Evolutionary conservation across 495 filamentous ascomycete species (phyloP), one percentile per base, ranked within the genome.

Genomic region (Saxophila tyrrhenica): DNA sequence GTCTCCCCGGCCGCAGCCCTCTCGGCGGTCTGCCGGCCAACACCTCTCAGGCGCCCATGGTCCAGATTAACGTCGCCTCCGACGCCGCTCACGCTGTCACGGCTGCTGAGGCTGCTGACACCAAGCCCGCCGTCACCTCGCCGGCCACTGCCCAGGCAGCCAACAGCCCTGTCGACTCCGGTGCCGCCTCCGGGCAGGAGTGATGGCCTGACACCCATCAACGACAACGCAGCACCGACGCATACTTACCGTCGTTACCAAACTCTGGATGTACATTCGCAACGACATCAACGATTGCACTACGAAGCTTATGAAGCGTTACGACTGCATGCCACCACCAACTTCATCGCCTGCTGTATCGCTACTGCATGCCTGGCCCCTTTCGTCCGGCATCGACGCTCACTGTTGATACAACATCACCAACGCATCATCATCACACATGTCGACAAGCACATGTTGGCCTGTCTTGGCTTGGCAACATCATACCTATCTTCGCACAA

Each of bases 111-210:
- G 39, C n/a, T 11, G 20, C 35, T 2, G 54, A 60, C 25, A 32
- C 38, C 23, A 60, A 60, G 57, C 21, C 50, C n/a, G 44, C 25
- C 25, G 42, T 39, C 15, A 57, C 49, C 23, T 52, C 53, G 21
- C 25, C 47, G 9, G 25, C 29, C 24, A 35, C 25, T 22, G 58
- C 21, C 49, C n/a, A 60, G 13, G 29, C 29, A 7, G 59, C 25
- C 55, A 43, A 39, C 43, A 58, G 55, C 44, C 52, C 52, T 1
- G 52, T 55, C 25, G 57, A 60, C 42, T 60, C 57, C 29, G 57
- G 51, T 20, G 32, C 57, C 52, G 56, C 55, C 32, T 41, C 44
- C 46, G 29, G 13, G 29, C 29, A 44, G 19, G 41, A 44, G 41
- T 44, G 41, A 44, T 17, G 41, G 19, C 41, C n/a, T n/a, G n/a